phyloP scores from a whole-genome alignment of 345 rosid genomes.

The Acer negundo region DNA sequence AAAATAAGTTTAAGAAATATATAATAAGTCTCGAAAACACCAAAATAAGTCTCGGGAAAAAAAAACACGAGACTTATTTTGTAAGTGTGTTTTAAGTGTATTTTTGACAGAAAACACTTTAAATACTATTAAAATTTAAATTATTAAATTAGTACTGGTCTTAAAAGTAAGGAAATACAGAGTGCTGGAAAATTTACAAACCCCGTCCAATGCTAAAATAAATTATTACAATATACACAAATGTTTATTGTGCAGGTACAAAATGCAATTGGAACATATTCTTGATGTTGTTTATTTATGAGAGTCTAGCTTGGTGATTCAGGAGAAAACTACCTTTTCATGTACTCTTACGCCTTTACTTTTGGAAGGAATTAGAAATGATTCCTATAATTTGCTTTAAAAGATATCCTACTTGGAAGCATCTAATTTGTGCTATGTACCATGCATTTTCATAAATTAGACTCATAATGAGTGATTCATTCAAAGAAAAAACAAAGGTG shows the following conservation, averaged over 20 bases:
- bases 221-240: background rate
- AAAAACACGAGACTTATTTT: no score
- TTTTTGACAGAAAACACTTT: no score
- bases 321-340: constrained; percentile 14
- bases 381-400: constrained; percentile 9
- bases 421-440: constrained; percentile 15
- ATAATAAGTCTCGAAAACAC: no score
- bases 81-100: no score
- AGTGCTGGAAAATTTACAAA: no score
- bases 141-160: no score
- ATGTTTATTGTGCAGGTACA: background rate
- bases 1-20: no score
- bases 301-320: background rate
- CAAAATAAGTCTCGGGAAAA: no score
- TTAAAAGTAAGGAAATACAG: no score
- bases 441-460: background rate
- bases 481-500: constrained; percentile 10
- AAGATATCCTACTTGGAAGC: constrained; percentile 17
- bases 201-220: no score
- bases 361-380: constrained; percentile 23
- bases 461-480: constrained; percentile 10
- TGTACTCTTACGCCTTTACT: constrained; percentile 3
- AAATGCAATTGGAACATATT: background rate
- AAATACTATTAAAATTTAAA: no score
- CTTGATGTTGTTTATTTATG: background rate